These are phyloP conservation scores for Fusarium temperatum DNA, from an alignment of 2,329 filamentous ascomycete genomes.

Conservation along the genomic window DNA sequence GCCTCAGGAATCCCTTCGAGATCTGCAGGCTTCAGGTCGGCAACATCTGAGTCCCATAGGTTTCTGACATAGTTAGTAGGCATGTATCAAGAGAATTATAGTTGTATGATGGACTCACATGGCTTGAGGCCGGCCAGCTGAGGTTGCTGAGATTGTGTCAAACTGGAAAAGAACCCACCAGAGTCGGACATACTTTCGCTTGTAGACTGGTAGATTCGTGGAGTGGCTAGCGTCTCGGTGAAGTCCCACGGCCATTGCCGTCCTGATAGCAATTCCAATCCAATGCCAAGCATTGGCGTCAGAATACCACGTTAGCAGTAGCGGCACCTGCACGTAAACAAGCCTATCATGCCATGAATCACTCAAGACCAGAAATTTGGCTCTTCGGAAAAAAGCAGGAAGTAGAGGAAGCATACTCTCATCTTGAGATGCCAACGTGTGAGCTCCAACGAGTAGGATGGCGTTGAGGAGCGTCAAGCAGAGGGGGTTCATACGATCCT, in stretches of 20 bases:
- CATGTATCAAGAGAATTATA: fast-evolving
- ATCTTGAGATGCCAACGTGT: background rate
- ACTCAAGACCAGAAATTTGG: background rate
- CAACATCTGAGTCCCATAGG: background rate
- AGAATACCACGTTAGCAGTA: constrained; percentile 6
- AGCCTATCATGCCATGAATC: constrained; percentile 8
- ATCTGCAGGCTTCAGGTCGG: background rate
- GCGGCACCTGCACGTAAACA: background rate
- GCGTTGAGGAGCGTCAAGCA: constrained; percentile 11
- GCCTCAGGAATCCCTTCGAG: background rate
- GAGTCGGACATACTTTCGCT: background rate
- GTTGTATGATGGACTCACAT: background rate
- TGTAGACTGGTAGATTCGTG: constrained; percentile 1
- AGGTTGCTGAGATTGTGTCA: constrained; percentile 2
- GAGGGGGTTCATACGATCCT: background rate
- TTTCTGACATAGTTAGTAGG: background rate
- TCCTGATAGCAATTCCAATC: constrained; percentile 8
- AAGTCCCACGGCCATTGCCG: constrained; percentile 6
- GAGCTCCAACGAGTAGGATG: constrained; percentile 5
- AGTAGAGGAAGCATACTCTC: background rate
- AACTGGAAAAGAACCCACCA: constrained; percentile 19
- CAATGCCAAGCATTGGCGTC: constrained; percentile 13
- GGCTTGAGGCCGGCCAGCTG: constrained; percentile 4
- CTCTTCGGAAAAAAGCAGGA: background rate
- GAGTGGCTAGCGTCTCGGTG: constrained; percentile 8